These are phyloP conservation scores for Flammula alnicola DNA, from an alignment of 1,284 basidiomycete genomes.

Conservation along the genomic window DNA sequence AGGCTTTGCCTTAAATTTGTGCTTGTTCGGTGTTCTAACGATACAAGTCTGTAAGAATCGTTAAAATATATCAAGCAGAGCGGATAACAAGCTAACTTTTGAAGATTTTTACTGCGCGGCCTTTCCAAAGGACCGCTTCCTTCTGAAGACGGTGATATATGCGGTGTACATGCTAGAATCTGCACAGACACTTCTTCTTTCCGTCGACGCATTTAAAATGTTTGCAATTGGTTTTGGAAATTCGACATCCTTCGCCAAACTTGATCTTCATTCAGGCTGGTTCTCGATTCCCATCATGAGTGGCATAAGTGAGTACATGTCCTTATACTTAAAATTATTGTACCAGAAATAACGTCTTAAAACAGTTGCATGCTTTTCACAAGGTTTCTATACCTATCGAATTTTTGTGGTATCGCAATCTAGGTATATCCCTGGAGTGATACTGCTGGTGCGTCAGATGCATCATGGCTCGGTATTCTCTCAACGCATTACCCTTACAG, in stretches of 20 bases:
- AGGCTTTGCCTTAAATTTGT: no score
- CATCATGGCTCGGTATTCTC: not conserved
- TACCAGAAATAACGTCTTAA: not conserved
- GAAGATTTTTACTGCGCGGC: constrained; percentile 1
- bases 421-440: not conserved
- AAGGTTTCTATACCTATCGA: constrained; percentile 11
- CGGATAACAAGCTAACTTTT: no score
- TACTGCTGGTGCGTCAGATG: constrained; percentile 6
- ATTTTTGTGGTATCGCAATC: constrained; percentile 7
- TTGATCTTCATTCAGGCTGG: not conserved
- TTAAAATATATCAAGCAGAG: no score
- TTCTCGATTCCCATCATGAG: not conserved
- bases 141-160: not conserved
- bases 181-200: not conserved
- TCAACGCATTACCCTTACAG: not conserved
- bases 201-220: not conserved
- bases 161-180: not conserved
- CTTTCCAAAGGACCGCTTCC: not conserved
- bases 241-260: not conserved
- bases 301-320: not conserved
- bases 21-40: no score
- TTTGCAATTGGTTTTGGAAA: not conserved
- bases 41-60: no score
- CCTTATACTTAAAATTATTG: not conserved
- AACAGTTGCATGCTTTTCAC: constrained; percentile 6